phyloP scores from a whole-genome alignment of 176 grass and related monocot genomes.

The Sorghum bicolor region DNA sequence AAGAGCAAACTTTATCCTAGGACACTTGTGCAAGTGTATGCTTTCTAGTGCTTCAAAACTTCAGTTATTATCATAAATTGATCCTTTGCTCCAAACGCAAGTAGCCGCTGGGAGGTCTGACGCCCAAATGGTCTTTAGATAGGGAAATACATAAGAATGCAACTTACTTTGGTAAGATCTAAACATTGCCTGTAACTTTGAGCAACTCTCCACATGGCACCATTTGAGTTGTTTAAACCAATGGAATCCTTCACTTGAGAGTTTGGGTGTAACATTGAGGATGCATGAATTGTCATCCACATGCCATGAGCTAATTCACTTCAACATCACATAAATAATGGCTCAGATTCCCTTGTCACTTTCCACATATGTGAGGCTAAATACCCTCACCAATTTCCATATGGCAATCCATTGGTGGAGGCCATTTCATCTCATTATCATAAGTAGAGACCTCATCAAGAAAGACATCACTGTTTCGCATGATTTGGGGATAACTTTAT shows the following conservation, averaged over 20 bases:
- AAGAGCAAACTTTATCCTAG: background rate
- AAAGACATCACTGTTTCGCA: background rate
- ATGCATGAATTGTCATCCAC: conserved; percentile 9
- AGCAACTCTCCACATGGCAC: background rate
- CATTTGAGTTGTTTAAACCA: background rate
- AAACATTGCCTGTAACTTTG: background rate
- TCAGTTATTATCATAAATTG: fast-evolving
- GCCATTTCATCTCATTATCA: background rate
- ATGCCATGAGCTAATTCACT: background rate
- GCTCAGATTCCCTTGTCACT: background rate
- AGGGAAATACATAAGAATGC: fast-evolving
- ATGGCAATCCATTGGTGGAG: background rate
- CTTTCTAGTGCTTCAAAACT: background rate
- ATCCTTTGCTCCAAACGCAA: background rate
- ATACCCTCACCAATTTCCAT: background rate
- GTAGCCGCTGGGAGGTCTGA: background rate
- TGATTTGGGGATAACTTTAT: background rate
- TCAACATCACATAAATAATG: background rate
- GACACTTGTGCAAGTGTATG: conserved; percentile 4
- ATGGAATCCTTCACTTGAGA: fast-evolving
- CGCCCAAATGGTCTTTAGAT: background rate
- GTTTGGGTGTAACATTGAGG: background rate
- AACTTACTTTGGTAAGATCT: background rate
- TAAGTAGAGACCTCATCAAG: background rate
- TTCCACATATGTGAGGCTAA: background rate